Base-by-base conservation (phyloP, 495 filamentous ascomycete genomes). In the Staphylotrichum longicolle region DNA sequence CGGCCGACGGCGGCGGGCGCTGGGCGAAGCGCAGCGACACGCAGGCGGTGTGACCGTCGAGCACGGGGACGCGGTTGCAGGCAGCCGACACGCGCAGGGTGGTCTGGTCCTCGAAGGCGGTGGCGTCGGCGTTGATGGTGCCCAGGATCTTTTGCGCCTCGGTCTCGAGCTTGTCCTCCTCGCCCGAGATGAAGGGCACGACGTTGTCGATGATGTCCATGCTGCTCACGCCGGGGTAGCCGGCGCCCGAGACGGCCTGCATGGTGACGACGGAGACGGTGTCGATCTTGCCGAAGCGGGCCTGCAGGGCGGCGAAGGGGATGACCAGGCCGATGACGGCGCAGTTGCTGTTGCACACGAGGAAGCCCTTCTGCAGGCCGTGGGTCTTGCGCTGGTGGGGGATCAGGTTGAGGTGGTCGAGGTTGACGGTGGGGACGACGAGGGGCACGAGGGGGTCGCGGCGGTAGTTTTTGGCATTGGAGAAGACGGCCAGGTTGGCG, bases 281-380 rank as follows among this genome's bases (percentile, higher is more conserved):
- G 67, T 88, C 84, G 60, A 95, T 83, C 45, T 80, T 80, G 39
- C 90, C 91, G 70, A 93, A 92, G 67, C 82, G 82, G 42, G 86
- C 83, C 72, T 90, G 85, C 41, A 95, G 82, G 27, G 89, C 91
- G 20, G 90, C 91, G 68, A 93, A 88, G n/a, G 91, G 91, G 60
- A 93, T 91, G 52, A 93, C 91, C 54, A 94, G 82, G 15, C 91
- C 91, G 68, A 93, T 93, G 57, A 93, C 91, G 27, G 90, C 89
- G 76, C 91, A 95, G 79, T 95, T 94, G 58, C 89, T 91, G 77
- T 94, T 94, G 80, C 90, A 93, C 46, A 93, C 88, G 56, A 94
- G 72, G 74, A 93, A 92, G 12, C 91, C 91, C 72, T 88, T 89
- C 57, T 86, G 76, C 44, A 91, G 76, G n/a, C 75, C 76, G 63